Percentiles rank a stretch among this genome's conserved stretches.
These are phyloP conservation scores for Salisapilia sapeloensis DNA, from an alignment of 352 stramenopile genomes.

Conservation along the genomic window DNA sequence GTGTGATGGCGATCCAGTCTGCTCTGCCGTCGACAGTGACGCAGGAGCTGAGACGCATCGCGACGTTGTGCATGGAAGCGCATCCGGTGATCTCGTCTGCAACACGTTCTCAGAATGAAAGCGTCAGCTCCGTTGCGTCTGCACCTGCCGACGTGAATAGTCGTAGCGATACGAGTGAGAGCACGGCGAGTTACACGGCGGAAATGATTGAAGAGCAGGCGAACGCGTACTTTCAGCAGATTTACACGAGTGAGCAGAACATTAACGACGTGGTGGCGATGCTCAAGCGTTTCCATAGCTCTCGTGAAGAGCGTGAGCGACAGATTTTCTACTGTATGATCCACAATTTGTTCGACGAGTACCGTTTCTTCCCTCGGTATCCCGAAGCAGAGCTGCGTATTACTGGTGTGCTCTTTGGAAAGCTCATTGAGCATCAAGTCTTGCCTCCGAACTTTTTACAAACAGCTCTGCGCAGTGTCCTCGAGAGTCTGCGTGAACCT, in stretches of 20 bases:
- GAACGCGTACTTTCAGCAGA: conserved; percentile 98
- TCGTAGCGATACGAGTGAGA: conserved; percentile 4
- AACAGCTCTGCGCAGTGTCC: conserved; percentile 93
- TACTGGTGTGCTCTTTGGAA: conserved; percentile 96
- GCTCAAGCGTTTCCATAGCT: conserved; percentile 97
- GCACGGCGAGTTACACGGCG: conserved; percentile 36
- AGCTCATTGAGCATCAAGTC: conserved; percentile 97
- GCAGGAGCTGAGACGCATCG: conserved; percentile 69
- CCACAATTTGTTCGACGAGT: conserved; percentile 99
- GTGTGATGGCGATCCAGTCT: conserved; percentile 51
- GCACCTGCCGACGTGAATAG: conserved; percentile 2
- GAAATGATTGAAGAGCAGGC: conserved; percentile 98
- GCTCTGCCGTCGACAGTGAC: conserved; percentile 50
- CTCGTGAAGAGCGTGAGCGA: conserved; percentile 89
- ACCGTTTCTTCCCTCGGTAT: conserved; percentile 98
- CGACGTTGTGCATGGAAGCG: conserved; percentile 65
- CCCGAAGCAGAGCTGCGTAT: conserved; percentile 98
- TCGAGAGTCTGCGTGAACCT: conserved; percentile 92
- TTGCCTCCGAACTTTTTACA: conserved; percentile 95
- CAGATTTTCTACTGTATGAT: conserved; percentile 99
- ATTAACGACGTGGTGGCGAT: conserved; percentile 97
- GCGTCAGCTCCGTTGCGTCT: conserved; percentile 3
- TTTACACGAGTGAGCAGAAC: conserved; percentile 97
- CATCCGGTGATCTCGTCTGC: conserved; percentile 64
- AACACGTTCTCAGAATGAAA: conserved; percentile 25